Percentiles rank a stretch among this genome's conserved stretches.
phyloP scores from a whole-genome alignment of 2,329 filamentous ascomycete genomes.

The Rhynchosporium graminicola region DNA sequence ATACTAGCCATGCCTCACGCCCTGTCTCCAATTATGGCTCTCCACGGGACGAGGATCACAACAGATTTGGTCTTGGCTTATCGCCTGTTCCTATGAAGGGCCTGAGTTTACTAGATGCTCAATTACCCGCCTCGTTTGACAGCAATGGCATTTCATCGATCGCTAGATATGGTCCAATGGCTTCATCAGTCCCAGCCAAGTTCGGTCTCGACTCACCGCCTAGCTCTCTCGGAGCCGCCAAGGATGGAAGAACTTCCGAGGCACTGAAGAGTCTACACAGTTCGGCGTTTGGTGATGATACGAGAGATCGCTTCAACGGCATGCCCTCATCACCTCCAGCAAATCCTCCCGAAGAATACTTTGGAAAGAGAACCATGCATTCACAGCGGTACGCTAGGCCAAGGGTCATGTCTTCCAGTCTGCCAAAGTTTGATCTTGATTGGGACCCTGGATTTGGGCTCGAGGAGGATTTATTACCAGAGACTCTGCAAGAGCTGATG shows the following conservation, averaged over 20 bases:
- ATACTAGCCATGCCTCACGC: conserved; percentile 54
- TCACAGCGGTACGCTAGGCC: conserved; percentile 68
- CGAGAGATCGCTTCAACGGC: conserved; percentile 63
- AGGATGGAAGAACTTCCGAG: conserved; percentile 61
- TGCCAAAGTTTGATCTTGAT: conserved; percentile 62
- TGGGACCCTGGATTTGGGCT: conserved; percentile 74
- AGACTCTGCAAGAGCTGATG: conserved; percentile 64
- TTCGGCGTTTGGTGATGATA: conserved; percentile 63
- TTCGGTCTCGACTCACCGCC: conserved; percentile 88
- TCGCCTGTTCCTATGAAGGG: conserved; percentile 72
- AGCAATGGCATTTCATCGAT: conserved; percentile 93
- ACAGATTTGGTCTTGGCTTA: conserved; percentile 67
- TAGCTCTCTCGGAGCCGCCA: conserved; percentile 65
- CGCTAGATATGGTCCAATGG: conserved; percentile 85
- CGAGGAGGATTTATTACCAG: conserved; percentile 87
- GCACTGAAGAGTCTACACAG: conserved; percentile 64
- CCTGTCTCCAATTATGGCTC: conserved; percentile 73
- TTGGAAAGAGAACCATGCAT: conserved; percentile 71
- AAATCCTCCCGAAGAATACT: conserved; percentile 56
- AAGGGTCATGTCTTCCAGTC: conserved; percentile 67
- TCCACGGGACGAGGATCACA: conserved; percentile 68
- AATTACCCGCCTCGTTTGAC: conserved; percentile 91
- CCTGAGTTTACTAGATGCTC: conserved; percentile 90
- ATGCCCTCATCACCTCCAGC: conserved; percentile 46
- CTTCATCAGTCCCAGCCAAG: conserved; percentile 87